Conservation (phyloP, 1,284 basidiomycete genomes). For the Naganishia sp. region DNA sequence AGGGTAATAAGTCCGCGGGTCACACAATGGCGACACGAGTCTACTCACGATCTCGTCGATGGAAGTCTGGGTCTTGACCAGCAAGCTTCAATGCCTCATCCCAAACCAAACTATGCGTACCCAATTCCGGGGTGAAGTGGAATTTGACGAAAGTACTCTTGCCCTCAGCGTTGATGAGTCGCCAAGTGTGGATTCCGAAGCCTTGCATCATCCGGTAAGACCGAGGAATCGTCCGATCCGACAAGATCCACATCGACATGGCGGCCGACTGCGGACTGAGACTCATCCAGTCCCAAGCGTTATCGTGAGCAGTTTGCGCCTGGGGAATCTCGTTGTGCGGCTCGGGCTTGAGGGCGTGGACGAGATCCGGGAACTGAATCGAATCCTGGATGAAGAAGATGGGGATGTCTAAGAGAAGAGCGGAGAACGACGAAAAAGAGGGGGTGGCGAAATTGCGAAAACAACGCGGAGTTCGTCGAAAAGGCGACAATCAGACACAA, state of each 20-base stretch:
- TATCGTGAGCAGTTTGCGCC: conserved; percentile 62
- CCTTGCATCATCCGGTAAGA: conserved; percentile 83
- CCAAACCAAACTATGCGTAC: conserved; percentile 75
- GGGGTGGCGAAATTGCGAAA: no score
- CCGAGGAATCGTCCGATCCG: conserved; percentile 72
- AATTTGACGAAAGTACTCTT: conserved; percentile 80
- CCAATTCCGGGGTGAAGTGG: conserved; percentile 75
- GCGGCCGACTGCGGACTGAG: conserved; percentile 63
- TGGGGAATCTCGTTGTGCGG: conserved; percentile 68
- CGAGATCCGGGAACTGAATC: conserved; percentile 78
- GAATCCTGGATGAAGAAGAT: conserved; percentile 80
- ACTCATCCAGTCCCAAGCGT: conserved; percentile 73
- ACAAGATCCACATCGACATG: conserved; percentile 81
- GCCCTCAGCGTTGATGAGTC: conserved; percentile 66
- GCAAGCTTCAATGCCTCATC: conserved; percentile 78
- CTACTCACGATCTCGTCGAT: conserved; percentile 64
- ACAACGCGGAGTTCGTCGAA: neutral
- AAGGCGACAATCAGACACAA: conserved; percentile 15
- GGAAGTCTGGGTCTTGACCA: conserved; percentile 69
- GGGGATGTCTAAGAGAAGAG: conserved; percentile 58
- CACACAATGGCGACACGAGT: neutral
- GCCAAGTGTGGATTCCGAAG: conserved; percentile 80
- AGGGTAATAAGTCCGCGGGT: neutral
- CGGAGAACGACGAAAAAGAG: neutral
- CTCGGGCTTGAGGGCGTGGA: conserved; percentile 72